Base-by-base conservation (phyloP, 106 monocot genomes). In the Amphibolis antarctica region DNA sequence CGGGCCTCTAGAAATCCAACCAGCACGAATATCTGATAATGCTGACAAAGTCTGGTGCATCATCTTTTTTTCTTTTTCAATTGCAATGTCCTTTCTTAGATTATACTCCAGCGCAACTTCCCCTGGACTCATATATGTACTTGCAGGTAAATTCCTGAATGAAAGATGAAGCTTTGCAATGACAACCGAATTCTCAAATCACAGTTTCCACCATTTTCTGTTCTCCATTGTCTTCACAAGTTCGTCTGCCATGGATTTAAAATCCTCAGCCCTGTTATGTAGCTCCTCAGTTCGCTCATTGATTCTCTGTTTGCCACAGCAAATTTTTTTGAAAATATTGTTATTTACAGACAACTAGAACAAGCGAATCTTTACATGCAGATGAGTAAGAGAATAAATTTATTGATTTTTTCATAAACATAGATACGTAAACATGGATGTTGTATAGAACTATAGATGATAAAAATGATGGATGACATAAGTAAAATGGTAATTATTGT, bases 141-240 rank as follows among this genome's bases (percentile, higher is more conserved):
- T 36, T 36, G 36, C 36, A 36, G 36, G 36, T 36, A 36, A 36
- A 36, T 4, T 2, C 36, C 36, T 36, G 7, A 36, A 36, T 36
- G 7, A 4, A 7, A 4, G 7, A 36, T 36, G 36, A 7, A 36
- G 36, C 7, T 36, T 36, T 36, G 36, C 36, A 36, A 31, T 29
- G 15, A 6, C 14, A 58, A 29, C 0, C 24, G 9, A 58, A n/a
- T 18, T 59, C 43, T 63, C n/a, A 1, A 43, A 61, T 83, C 72
- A 96, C 48, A 86, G 45, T 64, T 90, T 82, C 89, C 89, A 96
- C 79, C 83, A 86, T 75, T 82, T 90, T 78, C 84, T 96, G 19
- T 80, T 84, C 59, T 96, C 90, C 90, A 90, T 96, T 23, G 58
- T 74, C 67, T 74, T 84, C 0, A 50, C 86, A 26, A 96, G 81